Base-by-base conservation (phyloP, 495 filamentous ascomycete genomes). In the Xylaria castorea region DNA sequence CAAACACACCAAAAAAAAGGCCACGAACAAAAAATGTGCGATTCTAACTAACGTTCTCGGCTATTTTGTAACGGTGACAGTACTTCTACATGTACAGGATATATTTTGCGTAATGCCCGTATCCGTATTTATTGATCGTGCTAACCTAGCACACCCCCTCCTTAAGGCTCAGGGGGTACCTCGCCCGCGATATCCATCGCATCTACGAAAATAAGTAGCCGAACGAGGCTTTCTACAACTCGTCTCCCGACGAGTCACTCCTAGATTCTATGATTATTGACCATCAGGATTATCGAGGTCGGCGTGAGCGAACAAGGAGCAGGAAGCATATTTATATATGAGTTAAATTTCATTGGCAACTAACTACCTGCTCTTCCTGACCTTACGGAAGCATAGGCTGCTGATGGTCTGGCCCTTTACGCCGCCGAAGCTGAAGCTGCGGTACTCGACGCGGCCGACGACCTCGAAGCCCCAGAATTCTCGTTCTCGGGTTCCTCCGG, bases 391-490 rank as follows among this genome's bases (percentile, higher is more conserved):
- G 80, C 93, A 94, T 61, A 97, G 79, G 68, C 91, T 97, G 76
- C 89, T 93, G 51, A 98, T 93, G 0, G 91, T 92, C 83, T 94
- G 91, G 7, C 95, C 95, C 78, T 94, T 91, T 77, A 90, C 88
- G 7, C 94, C 94, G 11, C 93, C 94, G 87, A 97, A 97, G 62
- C 89, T 88, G 77, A 96, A 97, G 36, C 87, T 90, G 3, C 91
- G 93, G 83, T 97, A 98, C 77, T 91, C 86, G 63, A 97, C 88
- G 74, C 85, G 86, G 0, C 89, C 90, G 75, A 89, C 88, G 75
- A 86, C 68, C 77, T 75, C 86, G 81, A 81, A 73, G 51, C 72
- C 69, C 73, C 67, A 71, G 73, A 50, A 44, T 34, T 27, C 51
- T 27, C 50, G 22, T 5, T 66, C 18, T 20, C 58, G 36, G 34